These are phyloP conservation scores for Plasmodium yoelii DNA, from an alignment of 169 alveolate species.

Conservation along the genomic window DNA sequence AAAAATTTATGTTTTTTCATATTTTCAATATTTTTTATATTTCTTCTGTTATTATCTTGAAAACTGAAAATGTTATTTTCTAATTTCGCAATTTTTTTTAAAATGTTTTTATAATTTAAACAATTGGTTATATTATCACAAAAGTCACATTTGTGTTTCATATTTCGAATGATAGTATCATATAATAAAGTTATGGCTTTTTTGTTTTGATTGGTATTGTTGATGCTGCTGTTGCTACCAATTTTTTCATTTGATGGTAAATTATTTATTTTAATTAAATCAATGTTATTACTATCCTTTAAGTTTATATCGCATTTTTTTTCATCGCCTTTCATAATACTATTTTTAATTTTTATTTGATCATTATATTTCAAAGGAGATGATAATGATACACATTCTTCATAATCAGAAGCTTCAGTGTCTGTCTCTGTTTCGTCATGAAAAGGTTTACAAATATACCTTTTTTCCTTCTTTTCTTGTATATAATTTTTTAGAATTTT, in stretches of 20 bases:
- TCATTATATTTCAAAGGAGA: background rate
- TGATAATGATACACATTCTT: background rate
- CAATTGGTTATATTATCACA: conserved; percentile 40
- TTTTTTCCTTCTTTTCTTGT: conserved; percentile 54
- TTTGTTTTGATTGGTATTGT: conserved; percentile 11
- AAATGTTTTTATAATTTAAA: conserved; percentile 65
- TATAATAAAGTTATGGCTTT: conserved; percentile 12
- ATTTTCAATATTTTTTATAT: conserved; percentile 15
- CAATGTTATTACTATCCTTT: background rate
- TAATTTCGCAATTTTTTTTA: conserved; percentile 22
- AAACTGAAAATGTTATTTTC: conserved; percentile 24
- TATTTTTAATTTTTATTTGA: background rate
- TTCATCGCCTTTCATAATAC: background rate
- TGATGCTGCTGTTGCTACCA: too few relatives aligned
- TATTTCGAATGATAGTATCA: conserved; percentile 8
- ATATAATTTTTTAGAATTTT: conserved; percentile 33
- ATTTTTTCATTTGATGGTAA: conserved; percentile 1
- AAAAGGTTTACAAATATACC: conserved; percentile 38
- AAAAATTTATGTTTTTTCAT: conserved; percentile 21
- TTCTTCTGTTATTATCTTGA: conserved; percentile 1
- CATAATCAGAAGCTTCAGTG: conserved; percentile 5
- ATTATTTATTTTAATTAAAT: conserved; percentile 17
- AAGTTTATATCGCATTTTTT: background rate
- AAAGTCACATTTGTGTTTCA: conserved; percentile 54
- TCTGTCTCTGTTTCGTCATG: conserved; percentile 11